A percentile compares a stretch with the other conserved stretches of the same genome.
Evolutionary conservation across 2,329 filamentous ascomycete species (phyloP).

Genomic region (Pseudogymnoascus sp.): DNA sequence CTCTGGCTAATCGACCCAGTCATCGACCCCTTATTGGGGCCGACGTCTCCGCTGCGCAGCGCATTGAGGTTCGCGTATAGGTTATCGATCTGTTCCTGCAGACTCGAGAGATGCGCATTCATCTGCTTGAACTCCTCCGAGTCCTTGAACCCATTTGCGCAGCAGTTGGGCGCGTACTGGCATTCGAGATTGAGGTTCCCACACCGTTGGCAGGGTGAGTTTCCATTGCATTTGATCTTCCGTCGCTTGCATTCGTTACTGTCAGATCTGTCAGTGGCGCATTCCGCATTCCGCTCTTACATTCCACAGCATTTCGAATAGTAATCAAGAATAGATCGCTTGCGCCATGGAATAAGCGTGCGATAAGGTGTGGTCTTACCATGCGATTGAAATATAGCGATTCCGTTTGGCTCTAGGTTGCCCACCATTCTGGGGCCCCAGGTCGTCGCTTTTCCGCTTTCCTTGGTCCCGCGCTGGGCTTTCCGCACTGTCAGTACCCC

Average conservation of each 20-base stretch:
- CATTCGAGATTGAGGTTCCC: conserved; percentile 59
- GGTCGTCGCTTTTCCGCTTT: conserved; percentile 24
- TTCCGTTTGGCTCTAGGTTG: conserved; percentile 29
- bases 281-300: background rate
- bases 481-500: conserved; percentile 22
- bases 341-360: background rate
- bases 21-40: background rate
- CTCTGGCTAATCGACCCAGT: conserved; percentile 7
- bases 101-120: conserved; percentile 59
- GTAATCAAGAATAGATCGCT: background rate
- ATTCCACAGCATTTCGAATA: background rate
- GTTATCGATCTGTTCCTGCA: conserved; percentile 78
- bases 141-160: conserved; percentile 75
- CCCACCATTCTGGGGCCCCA: conserved; percentile 12
- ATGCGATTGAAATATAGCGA: conserved; percentile 30
- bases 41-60: conserved; percentile 39
- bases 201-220: conserved; percentile 58
- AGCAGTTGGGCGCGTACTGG: conserved; percentile 58
- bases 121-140: conserved; percentile 84
- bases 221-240: conserved; percentile 68
- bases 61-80: conserved; percentile 65
- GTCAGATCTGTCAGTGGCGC: conserved; percentile 1
- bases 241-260: conserved; percentile 69
- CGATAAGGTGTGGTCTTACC: conserved; percentile 19
- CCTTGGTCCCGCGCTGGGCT: conserved; percentile 22